These are phyloP conservation scores for Podaxis sp. DNA, from an alignment of 768 basidiomycete species.

Conservation along the genomic window DNA sequence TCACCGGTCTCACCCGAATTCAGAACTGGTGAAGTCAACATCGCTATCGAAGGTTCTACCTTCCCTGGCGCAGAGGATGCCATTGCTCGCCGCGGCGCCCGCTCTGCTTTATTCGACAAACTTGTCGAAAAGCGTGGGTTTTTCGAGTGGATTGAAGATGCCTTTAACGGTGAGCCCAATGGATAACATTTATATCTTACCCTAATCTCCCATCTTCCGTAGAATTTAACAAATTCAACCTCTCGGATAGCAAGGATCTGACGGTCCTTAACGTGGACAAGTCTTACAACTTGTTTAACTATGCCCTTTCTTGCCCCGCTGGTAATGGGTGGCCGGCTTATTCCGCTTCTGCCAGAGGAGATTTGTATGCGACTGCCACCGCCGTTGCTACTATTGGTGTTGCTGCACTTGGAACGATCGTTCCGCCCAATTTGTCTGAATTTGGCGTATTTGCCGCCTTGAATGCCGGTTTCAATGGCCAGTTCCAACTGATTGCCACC, in stretches of 20 bases:
- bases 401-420: slow-evolving; percentile 23
- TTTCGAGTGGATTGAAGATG: not conserved
- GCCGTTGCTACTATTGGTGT: slow-evolving; percentile 22
- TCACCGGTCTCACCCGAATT: not conserved
- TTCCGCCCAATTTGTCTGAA: slow-evolving; percentile 32
- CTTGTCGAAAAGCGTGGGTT: not conserved
- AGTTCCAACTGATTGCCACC: slow-evolving; percentile 15
- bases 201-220: slow-evolving; percentile 17
- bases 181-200: slow-evolving; percentile 32
- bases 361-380: slow-evolving; percentile 18
- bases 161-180: slow-evolving; percentile 4
- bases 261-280: slow-evolving; percentile 22
- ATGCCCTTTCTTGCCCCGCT: slow-evolving; percentile 16
- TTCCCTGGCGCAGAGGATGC: not conserved
- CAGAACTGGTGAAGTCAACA: not conserved
- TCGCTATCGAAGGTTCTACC: not conserved
- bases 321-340: slow-evolving; percentile 17
- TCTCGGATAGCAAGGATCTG: slow-evolving; percentile 17
- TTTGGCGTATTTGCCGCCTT: slow-evolving; percentile 27
- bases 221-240: slow-evolving; percentile 19
- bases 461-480: slow-evolving; percentile 29
- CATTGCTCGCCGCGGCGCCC: not conserved
- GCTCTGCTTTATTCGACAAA: not conserved
- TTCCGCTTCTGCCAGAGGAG: slow-evolving; percentile 17
- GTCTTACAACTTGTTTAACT: slow-evolving; percentile 22